A percentile compares a stretch with the other conserved stretches of the same genome.
These are phyloP conservation scores for Pleurotus djamor DNA, from an alignment of 768 basidiomycete genomes.

Conservation along the genomic window DNA sequence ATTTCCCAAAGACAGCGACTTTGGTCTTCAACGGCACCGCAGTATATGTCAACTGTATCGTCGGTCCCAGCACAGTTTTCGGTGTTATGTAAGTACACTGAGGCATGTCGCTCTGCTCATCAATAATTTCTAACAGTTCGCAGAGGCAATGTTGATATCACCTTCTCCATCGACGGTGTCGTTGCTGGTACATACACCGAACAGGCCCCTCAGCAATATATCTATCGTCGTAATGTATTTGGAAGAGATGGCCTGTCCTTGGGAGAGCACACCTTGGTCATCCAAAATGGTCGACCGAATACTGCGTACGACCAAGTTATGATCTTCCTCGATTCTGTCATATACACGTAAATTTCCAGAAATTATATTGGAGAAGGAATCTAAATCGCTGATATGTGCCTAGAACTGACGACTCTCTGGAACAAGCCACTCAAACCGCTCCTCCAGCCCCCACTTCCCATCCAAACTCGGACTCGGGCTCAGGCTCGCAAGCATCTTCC, in stretches of 20 bases:
- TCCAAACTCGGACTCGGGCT: background rate
- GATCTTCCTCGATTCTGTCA: constrained; percentile 5
- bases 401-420: background rate
- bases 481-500: background rate
- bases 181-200: background rate
- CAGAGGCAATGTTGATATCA: constrained; percentile 4
- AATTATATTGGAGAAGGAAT: too few relatives aligned
- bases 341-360: background rate
- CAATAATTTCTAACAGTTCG: background rate
- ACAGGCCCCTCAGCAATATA: background rate
- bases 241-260: background rate
- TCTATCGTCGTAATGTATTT: background rate
- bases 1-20: background rate
- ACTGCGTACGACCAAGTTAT: background rate
- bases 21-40: constrained; percentile 2
- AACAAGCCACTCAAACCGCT: background rate
- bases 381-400: background rate
- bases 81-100: background rate
- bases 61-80: background rate
- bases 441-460: background rate
- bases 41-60: constrained; percentile 6
- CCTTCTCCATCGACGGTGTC: background rate
- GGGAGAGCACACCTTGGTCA: background rate
- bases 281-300: background rate
- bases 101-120: background rate